phyloP scores from a whole-genome alignment of 2,329 filamentous ascomycete species.

The Fusarium devonianum region DNA sequence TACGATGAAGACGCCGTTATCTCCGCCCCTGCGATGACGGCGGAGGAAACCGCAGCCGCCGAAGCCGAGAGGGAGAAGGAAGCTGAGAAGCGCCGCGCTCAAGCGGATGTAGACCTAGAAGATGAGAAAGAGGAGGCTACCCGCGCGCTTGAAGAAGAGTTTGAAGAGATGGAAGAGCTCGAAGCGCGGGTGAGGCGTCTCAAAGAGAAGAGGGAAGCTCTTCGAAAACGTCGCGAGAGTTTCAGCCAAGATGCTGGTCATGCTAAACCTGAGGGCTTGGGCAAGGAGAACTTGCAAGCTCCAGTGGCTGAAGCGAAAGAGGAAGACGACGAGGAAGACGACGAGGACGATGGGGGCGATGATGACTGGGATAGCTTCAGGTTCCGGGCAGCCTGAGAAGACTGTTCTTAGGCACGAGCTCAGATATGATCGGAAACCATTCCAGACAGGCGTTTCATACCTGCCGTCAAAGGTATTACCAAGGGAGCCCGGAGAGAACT shows the following conservation, averaged over 20 bases:
- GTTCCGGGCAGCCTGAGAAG: constrained; percentile 46
- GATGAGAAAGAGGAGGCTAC: constrained; percentile 80
- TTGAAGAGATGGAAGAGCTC: constrained; percentile 83
- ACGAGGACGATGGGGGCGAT: constrained; percentile 57
- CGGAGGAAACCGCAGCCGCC: constrained; percentile 66
- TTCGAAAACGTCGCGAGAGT: constrained; percentile 55
- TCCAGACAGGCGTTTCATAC: background rate
- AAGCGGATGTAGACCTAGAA: constrained; percentile 62
- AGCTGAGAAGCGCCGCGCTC: constrained; percentile 60
- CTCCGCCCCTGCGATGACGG: constrained; percentile 71
- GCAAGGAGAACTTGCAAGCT: constrained; percentile 43
- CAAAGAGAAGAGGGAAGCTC: constrained; percentile 74
- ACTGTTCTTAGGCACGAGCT: background rate
- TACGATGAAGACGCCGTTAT: constrained; percentile 64
- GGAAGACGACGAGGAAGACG: constrained; percentile 59
- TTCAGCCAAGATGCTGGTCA: constrained; percentile 41
- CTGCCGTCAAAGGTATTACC: background rate
- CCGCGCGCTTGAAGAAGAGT: constrained; percentile 76
- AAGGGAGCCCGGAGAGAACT: constrained; percentile 10
- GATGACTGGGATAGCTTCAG: constrained; percentile 67
- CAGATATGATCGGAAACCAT: background rate
- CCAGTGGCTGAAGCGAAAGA: constrained; percentile 50
- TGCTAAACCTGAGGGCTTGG: constrained; percentile 24
- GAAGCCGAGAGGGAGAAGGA: constrained; percentile 58
- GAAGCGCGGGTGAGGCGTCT: constrained; percentile 74